Percentiles rank a stretch among this genome's conserved stretches.
Evolutionary conservation across 805 yeast species (phyloP).

Genomic region (Zygosaccharomyces rouxii): DNA sequence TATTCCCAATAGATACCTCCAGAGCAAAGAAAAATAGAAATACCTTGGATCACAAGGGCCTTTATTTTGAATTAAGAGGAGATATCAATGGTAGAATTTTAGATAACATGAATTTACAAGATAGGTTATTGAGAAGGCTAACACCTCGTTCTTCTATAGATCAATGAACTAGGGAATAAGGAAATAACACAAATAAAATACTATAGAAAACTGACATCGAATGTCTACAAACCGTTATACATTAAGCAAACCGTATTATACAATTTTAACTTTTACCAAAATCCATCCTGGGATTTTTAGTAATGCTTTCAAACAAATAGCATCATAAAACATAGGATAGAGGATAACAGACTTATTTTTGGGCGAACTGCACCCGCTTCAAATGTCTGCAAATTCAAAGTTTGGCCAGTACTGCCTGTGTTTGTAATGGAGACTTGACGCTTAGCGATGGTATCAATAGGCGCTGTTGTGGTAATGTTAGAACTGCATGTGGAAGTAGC

Average conservation of each 20-base stretch:
- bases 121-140: constrained; percentile 29
- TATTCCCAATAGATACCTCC: constrained; percentile 49
- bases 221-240: not conserved
- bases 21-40: constrained; percentile 28
- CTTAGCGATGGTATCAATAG: constrained; percentile 1
- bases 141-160: constrained; percentile 32
- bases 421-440: not conserved
- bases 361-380: constrained; percentile 3
- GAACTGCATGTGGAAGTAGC: not conserved
- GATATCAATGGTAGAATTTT: constrained; percentile 42
- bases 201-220: constrained; percentile 5
- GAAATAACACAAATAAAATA: not conserved
- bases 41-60: constrained; percentile 40
- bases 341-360: not conserved
- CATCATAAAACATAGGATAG: not conserved
- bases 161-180: not conserved
- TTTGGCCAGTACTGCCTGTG: not conserved
- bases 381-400: constrained; percentile 1
- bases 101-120: constrained; percentile 32
- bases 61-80: constrained; percentile 40
- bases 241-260: not conserved
- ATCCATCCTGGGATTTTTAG: not conserved
- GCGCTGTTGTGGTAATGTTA: not conserved
- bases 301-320: not conserved
- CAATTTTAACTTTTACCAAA: not conserved